phyloP scores from a whole-genome alignment of 2,329 filamentous ascomycete species.

The Cryphonectria radicalis region DNA sequence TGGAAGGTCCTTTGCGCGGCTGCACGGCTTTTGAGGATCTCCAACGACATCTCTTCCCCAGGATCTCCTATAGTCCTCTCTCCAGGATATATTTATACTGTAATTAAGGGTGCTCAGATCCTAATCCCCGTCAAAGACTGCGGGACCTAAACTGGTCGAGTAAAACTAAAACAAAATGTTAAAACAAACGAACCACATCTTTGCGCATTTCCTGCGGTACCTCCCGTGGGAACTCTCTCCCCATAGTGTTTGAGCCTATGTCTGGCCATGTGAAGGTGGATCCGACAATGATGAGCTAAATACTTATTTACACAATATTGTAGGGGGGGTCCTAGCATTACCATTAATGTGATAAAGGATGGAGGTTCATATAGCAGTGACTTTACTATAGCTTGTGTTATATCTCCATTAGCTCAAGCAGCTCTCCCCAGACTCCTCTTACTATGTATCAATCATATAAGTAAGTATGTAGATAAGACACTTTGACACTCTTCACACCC shows the following conservation, averaged over 20 bases:
- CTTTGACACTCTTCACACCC: too few relatives aligned
- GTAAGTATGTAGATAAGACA: too few relatives aligned
- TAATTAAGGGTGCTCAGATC: not conserved
- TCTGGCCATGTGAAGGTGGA: not conserved
- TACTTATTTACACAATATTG: not conserved
- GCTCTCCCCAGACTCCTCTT: too few relatives aligned
- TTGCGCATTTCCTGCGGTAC: not conserved
- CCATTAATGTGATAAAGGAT: not conserved
- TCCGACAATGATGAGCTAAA: not conserved
- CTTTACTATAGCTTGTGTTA: too few relatives aligned
- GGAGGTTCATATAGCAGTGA: not conserved
- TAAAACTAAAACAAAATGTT: not conserved
- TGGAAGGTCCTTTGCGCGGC: conserved; percentile 21
- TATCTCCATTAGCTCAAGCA: too few relatives aligned
- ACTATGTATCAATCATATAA: too few relatives aligned
- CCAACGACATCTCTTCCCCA: conserved; percentile 1
- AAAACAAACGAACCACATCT: not conserved
- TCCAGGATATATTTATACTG: not conserved
- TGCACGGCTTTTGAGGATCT: conserved; percentile 15
- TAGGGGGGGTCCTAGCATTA: not conserved
- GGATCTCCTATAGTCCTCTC: not conserved
- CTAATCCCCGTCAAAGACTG: not conserved
- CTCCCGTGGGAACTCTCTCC: too few relatives aligned
- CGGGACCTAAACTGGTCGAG: not conserved
- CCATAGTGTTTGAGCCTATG: not conserved